phyloP scores from a whole-genome alignment of 164 flowering plant genomes.

The Umbilicus rupestris region DNA sequence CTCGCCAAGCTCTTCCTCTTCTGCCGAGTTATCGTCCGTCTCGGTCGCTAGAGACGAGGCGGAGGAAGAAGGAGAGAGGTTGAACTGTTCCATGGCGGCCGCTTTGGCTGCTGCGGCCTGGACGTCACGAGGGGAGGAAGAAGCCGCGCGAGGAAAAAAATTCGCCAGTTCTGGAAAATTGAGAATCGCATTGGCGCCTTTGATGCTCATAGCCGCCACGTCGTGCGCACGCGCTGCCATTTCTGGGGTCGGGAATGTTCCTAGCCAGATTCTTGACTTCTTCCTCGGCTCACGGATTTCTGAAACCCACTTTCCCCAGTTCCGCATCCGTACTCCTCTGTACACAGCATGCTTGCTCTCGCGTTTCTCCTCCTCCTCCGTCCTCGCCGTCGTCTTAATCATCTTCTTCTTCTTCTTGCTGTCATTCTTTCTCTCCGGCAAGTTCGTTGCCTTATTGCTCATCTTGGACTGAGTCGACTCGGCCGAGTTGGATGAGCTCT shows the following conservation, averaged over 20 bases:
- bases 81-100: background rate
- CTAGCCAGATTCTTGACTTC: slow-evolving; percentile 10
- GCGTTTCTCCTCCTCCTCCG: background rate
- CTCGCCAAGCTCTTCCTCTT: background rate
- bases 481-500: background rate
- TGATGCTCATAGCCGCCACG: slow-evolving; percentile 6
- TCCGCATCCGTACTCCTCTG: slow-evolving; percentile 10
- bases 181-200: slow-evolving; percentile 7
- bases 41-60: background rate
- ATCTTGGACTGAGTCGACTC: background rate
- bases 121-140: background rate
- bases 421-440: background rate
- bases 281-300: slow-evolving; percentile 9
- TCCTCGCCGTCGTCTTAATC: background rate
- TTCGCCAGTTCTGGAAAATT: slow-evolving; percentile 3
- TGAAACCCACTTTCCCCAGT: slow-evolving; percentile 10
- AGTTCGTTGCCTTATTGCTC: background rate
- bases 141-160: background rate
- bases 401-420: background rate
- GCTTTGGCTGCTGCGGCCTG: slow-evolving; percentile 6
- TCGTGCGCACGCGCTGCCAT: slow-evolving; percentile 11
- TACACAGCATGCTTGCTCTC: background rate
- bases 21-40: background rate
- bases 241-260: slow-evolving; percentile 7
- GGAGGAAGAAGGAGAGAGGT: background rate